phyloP scores from a whole-genome alignment of 768 basidiomycete species.

The Coprinellus micaceus region DNA sequence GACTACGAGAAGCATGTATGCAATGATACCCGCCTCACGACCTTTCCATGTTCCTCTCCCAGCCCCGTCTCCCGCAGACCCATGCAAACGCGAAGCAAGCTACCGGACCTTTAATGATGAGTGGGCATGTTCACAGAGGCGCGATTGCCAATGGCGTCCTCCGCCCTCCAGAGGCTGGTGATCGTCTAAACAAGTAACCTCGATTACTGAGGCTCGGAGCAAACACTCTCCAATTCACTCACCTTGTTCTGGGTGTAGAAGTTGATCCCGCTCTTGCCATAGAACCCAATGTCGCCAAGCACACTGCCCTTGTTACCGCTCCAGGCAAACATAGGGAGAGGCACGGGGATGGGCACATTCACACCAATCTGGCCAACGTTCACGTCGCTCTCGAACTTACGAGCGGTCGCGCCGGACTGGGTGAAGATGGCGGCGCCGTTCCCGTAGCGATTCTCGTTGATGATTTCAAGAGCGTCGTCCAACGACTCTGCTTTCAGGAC shows the following conservation, averaged over 20 bases:
- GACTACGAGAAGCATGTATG: neutral
- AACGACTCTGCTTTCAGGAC: slow-evolving; percentile 76
- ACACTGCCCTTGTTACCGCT: slow-evolving; percentile 90
- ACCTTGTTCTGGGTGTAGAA: slow-evolving; percentile 97
- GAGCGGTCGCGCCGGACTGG: slow-evolving; percentile 90
- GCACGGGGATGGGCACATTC: slow-evolving; percentile 91
- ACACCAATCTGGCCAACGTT: slow-evolving; percentile 93
- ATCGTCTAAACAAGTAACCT: slow-evolving; percentile 55
- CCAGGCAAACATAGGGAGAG: slow-evolving; percentile 92
- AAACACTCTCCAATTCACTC: slow-evolving; percentile 1
- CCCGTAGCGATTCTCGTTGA: slow-evolving; percentile 88
- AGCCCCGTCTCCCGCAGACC: neutral
- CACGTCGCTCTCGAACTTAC: slow-evolving; percentile 85
- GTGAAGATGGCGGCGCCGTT: slow-evolving; percentile 97
- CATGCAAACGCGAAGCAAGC: no score
- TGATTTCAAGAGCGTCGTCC: slow-evolving; percentile 85
- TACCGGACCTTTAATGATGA: slow-evolving; percentile 42
- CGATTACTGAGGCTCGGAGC: neutral
- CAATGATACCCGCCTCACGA: neutral
- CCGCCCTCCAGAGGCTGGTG: slow-evolving; percentile 88
- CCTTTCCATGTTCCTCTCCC: neutral
- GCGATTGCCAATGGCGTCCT: slow-evolving; percentile 73
- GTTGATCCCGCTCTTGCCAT: slow-evolving; percentile 88
- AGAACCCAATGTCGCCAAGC: slow-evolving; percentile 86
- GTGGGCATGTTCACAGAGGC: slow-evolving; percentile 90